Percentiles rank a stretch among this genome's conserved stretches.
These are phyloP conservation scores for Hymenoscyphus salicellus DNA, from an alignment of 2,329 filamentous ascomycete species.

Conservation along the genomic window DNA sequence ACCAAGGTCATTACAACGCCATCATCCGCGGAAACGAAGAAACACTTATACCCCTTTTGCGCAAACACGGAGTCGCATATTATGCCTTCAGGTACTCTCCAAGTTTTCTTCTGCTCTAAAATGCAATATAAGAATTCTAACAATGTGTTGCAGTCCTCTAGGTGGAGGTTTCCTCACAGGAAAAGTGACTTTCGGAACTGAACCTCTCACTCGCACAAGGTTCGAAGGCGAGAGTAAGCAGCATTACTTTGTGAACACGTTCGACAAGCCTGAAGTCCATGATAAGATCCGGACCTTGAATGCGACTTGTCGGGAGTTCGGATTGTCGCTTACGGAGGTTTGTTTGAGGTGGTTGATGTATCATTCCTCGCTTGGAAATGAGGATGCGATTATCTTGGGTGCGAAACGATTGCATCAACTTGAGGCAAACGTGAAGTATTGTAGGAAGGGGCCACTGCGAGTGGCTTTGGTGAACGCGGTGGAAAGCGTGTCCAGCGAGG, in stretches of 20 bases:
- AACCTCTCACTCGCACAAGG: not conserved
- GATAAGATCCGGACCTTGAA: not conserved
- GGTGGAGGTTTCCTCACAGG: not conserved
- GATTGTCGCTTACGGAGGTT: not conserved
- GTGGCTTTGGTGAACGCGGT: not conserved
- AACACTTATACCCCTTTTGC: constrained; percentile 1
- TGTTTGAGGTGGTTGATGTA: constrained; percentile 1
- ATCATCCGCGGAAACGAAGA: constrained; percentile 95
- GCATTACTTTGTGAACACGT: not conserved
- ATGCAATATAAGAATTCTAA: not conserved
- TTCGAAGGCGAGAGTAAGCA: constrained; percentile 4
- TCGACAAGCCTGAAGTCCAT: not conserved
- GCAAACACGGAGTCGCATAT: not conserved
- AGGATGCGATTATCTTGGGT: constrained; percentile 6
- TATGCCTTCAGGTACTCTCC: constrained; percentile 6
- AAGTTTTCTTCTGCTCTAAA: not conserved
- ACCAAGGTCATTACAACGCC: too few species aligned
- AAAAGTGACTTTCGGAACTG: not conserved
- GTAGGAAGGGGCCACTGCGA: not conserved
- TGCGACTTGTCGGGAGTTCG: not conserved
- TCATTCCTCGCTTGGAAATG: not conserved
- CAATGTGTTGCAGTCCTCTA: not conserved
- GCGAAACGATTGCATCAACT: not conserved
- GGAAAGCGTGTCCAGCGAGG: not conserved
- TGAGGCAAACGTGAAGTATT: not conserved